Percentiles rank a stretch among this genome's conserved stretches.
Conservation (phyloP, 768 basidiomycete genomes). For the Epithele typhae region DNA sequence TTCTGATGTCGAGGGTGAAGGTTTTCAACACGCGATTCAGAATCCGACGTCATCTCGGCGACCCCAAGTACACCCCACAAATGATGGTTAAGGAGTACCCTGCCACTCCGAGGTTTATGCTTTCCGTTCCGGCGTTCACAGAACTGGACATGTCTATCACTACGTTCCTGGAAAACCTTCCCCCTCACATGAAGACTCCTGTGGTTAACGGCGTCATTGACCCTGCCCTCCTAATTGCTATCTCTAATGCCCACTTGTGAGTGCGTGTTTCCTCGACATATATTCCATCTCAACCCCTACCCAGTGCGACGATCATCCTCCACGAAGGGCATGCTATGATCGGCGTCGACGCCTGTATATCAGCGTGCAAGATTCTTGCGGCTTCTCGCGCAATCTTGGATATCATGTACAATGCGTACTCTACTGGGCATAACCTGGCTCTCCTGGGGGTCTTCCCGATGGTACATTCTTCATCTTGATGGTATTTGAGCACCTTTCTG, state of each 20-base stretch:
- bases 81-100: too few relatives aligned
- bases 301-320: conserved; percentile 62
- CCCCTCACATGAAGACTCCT: conserved; percentile 50
- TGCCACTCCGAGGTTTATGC: conserved; percentile 7
- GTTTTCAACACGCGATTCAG: conserved; percentile 66
- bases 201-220: conserved; percentile 45
- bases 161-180: conserved; percentile 57
- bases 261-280: neutral
- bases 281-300: too few relatives aligned
- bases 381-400: conserved; percentile 66
- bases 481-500: neutral
- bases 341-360: conserved; percentile 53
- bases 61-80: conserved; percentile 24
- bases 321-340: conserved; percentile 76
- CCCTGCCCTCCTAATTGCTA: conserved; percentile 45
- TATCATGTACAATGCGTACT: conserved; percentile 58
- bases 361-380: conserved; percentile 62
- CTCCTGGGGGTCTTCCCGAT: conserved; percentile 67
- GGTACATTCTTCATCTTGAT: conserved; percentile 33
- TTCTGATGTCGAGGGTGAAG: conserved; percentile 59
- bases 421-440: conserved; percentile 70
- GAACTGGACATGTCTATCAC: conserved; percentile 57
- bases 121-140: conserved; percentile 40
- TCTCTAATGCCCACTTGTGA: conserved; percentile 18
- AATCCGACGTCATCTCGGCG: conserved; percentile 55